Evolutionary conservation across 225 moss, liverwort and hornwort genomes (phyloP).

Genomic region (Marchantia polymorpha): DNA sequence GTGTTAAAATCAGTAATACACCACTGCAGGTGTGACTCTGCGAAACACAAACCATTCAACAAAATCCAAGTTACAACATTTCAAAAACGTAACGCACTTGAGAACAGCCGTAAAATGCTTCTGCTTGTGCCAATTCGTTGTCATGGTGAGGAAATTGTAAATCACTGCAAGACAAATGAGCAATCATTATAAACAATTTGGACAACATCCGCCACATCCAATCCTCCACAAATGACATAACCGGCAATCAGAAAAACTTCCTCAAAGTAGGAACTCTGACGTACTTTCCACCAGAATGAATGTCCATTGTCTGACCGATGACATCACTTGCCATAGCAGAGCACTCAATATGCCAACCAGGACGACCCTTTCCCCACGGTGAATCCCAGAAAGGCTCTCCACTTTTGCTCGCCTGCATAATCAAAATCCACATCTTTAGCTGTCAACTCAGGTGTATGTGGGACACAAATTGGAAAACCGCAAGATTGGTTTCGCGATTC

Average conservation of each 20-base stretch:
- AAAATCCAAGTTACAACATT: background rate
- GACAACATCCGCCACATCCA: background rate
- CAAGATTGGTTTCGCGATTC: no score
- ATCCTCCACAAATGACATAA: background rate
- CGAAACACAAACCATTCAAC: background rate
- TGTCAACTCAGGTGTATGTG: no score
- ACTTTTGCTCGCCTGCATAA: slow-evolving; percentile 69
- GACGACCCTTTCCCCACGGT: slow-evolving; percentile 91
- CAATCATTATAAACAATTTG: background rate
- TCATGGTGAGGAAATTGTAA: slow-evolving; percentile 94
- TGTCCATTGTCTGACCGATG: slow-evolving; percentile 70
- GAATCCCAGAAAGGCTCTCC: slow-evolving; percentile 93
- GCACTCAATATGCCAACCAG: slow-evolving; percentile 98
- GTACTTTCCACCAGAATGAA: slow-evolving; percentile 97
- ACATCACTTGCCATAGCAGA: slow-evolving; percentile 97
- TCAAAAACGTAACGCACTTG: slow-evolving; percentile 40
- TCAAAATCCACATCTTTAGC: background rate
- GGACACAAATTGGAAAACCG: no score
- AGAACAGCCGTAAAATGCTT: slow-evolving; percentile 74
- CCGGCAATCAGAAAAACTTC: background rate
- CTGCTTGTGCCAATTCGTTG: slow-evolving; percentile 92
- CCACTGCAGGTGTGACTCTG: background rate
- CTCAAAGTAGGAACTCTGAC: slow-evolving; percentile 20
- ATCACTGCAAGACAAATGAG: slow-evolving; percentile 49
- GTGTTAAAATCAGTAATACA: background rate